These are phyloP conservation scores for Ilex aquifolium DNA, from an alignment of 257 asterid species.

Conservation along the genomic window DNA sequence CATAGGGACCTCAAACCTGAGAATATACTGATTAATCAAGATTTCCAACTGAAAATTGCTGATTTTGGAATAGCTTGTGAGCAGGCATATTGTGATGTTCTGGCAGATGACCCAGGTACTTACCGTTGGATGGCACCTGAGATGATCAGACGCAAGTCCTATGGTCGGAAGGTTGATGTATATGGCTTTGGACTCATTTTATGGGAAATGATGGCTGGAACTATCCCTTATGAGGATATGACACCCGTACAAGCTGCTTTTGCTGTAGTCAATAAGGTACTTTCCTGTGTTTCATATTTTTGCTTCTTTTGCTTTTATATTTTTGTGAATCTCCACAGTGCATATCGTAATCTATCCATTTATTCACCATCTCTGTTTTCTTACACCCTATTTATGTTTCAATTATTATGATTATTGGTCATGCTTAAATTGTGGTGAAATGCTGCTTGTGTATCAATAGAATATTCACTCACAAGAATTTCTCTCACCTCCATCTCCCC, in stretches of 20 bases:
- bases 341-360: too few species aligned
- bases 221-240: slow-evolving; percentile 67
- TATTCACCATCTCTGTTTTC: too few species aligned
- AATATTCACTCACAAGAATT: too few species aligned
- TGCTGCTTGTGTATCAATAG: too few species aligned
- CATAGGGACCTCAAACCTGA: slow-evolving; percentile 41
- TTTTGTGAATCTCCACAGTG: neutral
- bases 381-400: too few species aligned
- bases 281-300: neutral
- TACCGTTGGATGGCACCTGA: slow-evolving; percentile 95
- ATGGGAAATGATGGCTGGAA: slow-evolving; percentile 66
- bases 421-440: too few species aligned
- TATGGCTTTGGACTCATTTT: slow-evolving; percentile 66
- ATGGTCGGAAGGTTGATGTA: slow-evolving; percentile 58
- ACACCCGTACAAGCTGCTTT: slow-evolving; percentile 76
- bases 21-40: slow-evolving; percentile 28
- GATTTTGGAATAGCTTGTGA: slow-evolving; percentile 78
- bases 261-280: slow-evolving; percentile 74
- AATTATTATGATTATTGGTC: too few species aligned
- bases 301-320: neutral
- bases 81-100: slow-evolving; percentile 54
- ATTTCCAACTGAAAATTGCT: slow-evolving; percentile 49
- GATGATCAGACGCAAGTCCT: slow-evolving; percentile 56
- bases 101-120: slow-evolving; percentile 72
- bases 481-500: too few species aligned